Evolutionary conservation across 345 rosid species (phyloP), one percentile per base, ranked within the genome.

Genomic region (Litchi chinensis): DNA sequence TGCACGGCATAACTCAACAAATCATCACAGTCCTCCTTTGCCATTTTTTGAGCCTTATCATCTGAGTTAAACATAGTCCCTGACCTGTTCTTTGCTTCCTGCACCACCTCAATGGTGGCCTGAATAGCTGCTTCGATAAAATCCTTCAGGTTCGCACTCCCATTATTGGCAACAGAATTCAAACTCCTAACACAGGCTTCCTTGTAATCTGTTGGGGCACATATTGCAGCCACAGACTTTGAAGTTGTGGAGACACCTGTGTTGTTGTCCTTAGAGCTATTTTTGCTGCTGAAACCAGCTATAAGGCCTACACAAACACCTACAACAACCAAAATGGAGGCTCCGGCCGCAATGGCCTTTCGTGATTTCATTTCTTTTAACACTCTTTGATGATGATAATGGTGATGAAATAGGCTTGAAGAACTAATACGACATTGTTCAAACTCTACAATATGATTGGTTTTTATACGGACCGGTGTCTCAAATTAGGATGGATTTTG

Each of bases 21-120:
- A 2, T 88, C 93, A 60, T 83, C 79, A 71, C 89, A 89, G 70
- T 88, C 93, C 21, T 86, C 86, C 13, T 82, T 28, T 0, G 91
- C 89, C 89, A 85, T 85, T 62, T 85, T 86, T 26, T 56, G 82
- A 44, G 65, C 67, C 8, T 78, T 41, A 10, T 41, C 77, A 2
- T 74, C 68, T 0, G 62, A 54, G 0, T 26, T 40, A 10, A 79
- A 40, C 0, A 84, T 52, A 10, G 13, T 0, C 0, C 71, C 76
- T 4, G 87, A 52, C 21, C 76, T 81, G 12, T 80, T 83, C 60
- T 76, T 46, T 0, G 85, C 79, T 43, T 63, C 80, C 18, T 83
- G 39, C 3, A 77, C 83, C 74, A 80, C 78, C 37, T 79, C 62
- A 8, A 76, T 73, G 10, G 87, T 82, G 67, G 84, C 78, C 16